Conservation (phyloP, 192 early-diverging fungal species). For the Coemansia asiatica region DNA sequence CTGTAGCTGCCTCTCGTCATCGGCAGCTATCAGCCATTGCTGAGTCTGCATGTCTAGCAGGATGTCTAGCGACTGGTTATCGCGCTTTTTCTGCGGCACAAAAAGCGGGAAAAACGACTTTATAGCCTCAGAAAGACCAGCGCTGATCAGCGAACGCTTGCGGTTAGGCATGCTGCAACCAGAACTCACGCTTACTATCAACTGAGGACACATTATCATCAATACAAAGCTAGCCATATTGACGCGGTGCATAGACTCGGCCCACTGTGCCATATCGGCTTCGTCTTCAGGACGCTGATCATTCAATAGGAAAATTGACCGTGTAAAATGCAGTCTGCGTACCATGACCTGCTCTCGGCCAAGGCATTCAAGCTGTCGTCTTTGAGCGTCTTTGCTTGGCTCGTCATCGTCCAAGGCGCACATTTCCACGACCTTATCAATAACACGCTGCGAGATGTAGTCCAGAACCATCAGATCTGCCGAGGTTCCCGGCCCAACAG, state of each 20-base stretch:
- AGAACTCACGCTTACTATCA: constrained; percentile 15
- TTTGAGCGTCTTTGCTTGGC: not conserved
- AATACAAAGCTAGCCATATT: constrained; percentile 45
- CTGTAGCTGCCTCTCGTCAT: constrained; percentile 37
- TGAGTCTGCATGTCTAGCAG: constrained; percentile 52
- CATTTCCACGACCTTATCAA: constrained; percentile 18
- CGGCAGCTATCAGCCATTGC: constrained; percentile 39
- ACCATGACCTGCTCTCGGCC: constrained; percentile 36
- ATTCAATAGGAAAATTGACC: constrained; percentile 21
- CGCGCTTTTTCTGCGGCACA: constrained; percentile 30
- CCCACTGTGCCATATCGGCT: constrained; percentile 32
- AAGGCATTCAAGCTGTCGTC: constrained; percentile 30
- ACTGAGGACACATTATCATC: constrained; percentile 35
- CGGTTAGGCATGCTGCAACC: constrained; percentile 31
- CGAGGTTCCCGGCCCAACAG: constrained; percentile 10
- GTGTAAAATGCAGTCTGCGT: constrained; percentile 42
- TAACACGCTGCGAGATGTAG: constrained; percentile 35
- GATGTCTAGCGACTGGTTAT: constrained; percentile 18
- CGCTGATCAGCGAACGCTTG: constrained; percentile 25
- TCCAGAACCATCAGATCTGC: constrained; percentile 45
- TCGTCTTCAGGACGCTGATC: constrained; percentile 25
- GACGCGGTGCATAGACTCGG: constrained; percentile 23
- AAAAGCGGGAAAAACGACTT: constrained; percentile 30
- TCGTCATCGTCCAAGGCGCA: constrained; percentile 1
- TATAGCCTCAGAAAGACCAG: constrained; percentile 26